Evolutionary conservation across 2,329 filamentous ascomycete species (phyloP), one percentile per base, ranked within the genome.

Genomic region (Monosporascus sp.): DNA sequence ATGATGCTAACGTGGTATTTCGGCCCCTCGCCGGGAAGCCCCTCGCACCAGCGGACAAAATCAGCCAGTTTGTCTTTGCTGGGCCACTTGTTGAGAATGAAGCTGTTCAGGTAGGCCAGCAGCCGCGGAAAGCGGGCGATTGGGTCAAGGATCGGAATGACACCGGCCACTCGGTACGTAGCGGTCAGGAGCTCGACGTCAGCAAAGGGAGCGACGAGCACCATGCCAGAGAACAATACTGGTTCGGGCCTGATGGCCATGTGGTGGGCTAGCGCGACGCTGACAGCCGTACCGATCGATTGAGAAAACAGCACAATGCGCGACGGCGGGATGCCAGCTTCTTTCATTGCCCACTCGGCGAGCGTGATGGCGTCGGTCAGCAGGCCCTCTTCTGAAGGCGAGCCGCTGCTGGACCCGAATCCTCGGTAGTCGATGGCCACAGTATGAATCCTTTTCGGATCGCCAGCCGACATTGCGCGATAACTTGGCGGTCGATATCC

Each of bases 341-440:
- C 73, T 1, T 78, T 67, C 51, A 77, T 70, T 0, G 79, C 81
- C 75, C 80, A 86, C 11, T 81, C 69, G 2, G 74, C 74, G 2
- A 84, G 65, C 0, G 78, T 69, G 0, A 78, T 59, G 1, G 79
- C 82, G 61, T 87, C 82, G 1, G 64, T 64, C 14, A 82, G 67
- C 1, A 86, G 67, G 0, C 82, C 82, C 1, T 62, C 48, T 63
- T 86, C 82, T 0, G 79, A 81, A 0, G 82, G 82, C 5, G 65
- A 62, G 2, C 82, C 81, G 0, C 68, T 76, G 49, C 77, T 81
- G 7, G 62, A 52, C 1, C 83, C 83, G 57, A 81, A 87, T 1
- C 83, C 82, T 5, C 82, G 75, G 59, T 85, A 86, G 66, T 87
- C 83, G 50, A 87, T 76, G 2, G 79, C 74, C 8, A 86, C 61